These are phyloP conservation scores for Fusarium sp. DNA, from an alignment of 2,329 filamentous ascomycete genomes.

Conservation along the genomic window DNA sequence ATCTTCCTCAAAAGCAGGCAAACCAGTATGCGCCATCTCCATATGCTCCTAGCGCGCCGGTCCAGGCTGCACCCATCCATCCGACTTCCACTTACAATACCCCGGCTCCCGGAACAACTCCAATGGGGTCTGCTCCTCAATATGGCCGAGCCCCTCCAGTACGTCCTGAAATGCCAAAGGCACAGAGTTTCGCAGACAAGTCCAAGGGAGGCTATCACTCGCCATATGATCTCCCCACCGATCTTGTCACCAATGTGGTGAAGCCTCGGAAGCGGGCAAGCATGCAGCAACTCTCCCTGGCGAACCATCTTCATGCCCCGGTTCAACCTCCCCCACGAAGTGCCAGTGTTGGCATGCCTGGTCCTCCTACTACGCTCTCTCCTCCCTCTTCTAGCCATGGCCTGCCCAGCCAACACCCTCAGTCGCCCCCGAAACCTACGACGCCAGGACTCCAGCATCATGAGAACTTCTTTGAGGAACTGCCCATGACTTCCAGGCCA, in stretches of 20 bases:
- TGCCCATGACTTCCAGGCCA: slow-evolving; percentile 73
- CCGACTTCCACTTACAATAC: slow-evolving; percentile 38
- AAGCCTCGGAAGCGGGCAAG: slow-evolving; percentile 76
- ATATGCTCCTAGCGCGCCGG: slow-evolving; percentile 37
- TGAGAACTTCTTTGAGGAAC: slow-evolving; percentile 81
- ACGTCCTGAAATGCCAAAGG: slow-evolving; percentile 64
- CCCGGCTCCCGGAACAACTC: slow-evolving; percentile 36
- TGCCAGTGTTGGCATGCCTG: slow-evolving; percentile 65
- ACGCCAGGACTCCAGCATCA: slow-evolving; percentile 54
- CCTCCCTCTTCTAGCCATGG: slow-evolving; percentile 52
- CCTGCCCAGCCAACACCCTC: slow-evolving; percentile 48
- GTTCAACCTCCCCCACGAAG: slow-evolving; percentile 65
- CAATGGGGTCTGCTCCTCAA: slow-evolving; percentile 46
- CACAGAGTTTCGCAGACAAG: slow-evolving; percentile 90
- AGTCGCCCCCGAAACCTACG: slow-evolving; percentile 49
- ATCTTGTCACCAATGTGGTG: slow-evolving; percentile 68
- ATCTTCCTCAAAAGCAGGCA: slow-evolving; percentile 41
- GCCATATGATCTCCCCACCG: slow-evolving; percentile 94
- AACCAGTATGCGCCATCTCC: slow-evolving; percentile 33
- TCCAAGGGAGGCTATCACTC: slow-evolving; percentile 92
- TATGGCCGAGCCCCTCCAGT: slow-evolving; percentile 53
- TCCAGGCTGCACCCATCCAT: slow-evolving; percentile 8
- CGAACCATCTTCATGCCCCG: slow-evolving; percentile 54
- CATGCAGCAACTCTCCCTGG: slow-evolving; percentile 65
- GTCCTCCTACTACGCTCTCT: slow-evolving; percentile 40